A percentile compares a stretch with the other conserved stretches of the same genome.
Conservation (phyloP, 2,329 filamentous ascomycete species). For the Gnomoniopsis sp. region DNA sequence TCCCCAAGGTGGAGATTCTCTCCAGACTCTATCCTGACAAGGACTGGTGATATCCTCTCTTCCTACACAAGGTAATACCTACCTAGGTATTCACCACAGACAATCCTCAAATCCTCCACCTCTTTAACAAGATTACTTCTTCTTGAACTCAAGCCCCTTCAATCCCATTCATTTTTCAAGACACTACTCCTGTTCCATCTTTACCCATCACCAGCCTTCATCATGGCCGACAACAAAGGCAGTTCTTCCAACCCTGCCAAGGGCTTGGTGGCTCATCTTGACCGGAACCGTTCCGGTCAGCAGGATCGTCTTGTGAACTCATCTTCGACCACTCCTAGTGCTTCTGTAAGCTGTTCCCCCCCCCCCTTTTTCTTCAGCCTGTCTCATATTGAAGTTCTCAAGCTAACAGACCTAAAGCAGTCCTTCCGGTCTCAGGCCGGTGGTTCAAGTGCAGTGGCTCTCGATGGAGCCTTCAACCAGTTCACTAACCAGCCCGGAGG, state of each 20-base stretch:
- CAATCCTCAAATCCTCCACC: too few relatives aligned
- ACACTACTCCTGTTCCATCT: neutral
- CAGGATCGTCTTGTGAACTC: constrained; percentile 59
- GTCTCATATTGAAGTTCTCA: constrained; percentile 17
- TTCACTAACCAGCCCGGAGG: constrained; percentile 4
- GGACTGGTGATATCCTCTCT: too few relatives aligned
- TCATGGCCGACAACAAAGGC: constrained; percentile 51
- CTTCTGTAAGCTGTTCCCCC: constrained; percentile 21
- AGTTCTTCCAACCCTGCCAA: constrained; percentile 74
- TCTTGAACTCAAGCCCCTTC: neutral
- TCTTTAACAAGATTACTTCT: neutral
- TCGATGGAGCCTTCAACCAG: constrained; percentile 8
- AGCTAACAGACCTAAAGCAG: constrained; percentile 5
- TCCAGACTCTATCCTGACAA: too few relatives aligned
- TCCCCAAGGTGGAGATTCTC: too few relatives aligned
- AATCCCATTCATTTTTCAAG: neutral
- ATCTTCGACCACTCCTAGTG: constrained; percentile 11
- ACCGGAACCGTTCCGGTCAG: constrained; percentile 66
- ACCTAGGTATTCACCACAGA: too few relatives aligned
- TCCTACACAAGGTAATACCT: too few relatives aligned
- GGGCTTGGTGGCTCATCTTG: constrained; percentile 66
- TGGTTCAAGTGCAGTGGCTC: constrained; percentile 4
- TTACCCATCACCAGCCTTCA: constrained; percentile 14
- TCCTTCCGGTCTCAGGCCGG: constrained; percentile 5
- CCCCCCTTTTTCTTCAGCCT: neutral